Conservation (phyloP, 495 filamentous ascomycete genomes). For the Hypomontagnella submonticulosa region DNA sequence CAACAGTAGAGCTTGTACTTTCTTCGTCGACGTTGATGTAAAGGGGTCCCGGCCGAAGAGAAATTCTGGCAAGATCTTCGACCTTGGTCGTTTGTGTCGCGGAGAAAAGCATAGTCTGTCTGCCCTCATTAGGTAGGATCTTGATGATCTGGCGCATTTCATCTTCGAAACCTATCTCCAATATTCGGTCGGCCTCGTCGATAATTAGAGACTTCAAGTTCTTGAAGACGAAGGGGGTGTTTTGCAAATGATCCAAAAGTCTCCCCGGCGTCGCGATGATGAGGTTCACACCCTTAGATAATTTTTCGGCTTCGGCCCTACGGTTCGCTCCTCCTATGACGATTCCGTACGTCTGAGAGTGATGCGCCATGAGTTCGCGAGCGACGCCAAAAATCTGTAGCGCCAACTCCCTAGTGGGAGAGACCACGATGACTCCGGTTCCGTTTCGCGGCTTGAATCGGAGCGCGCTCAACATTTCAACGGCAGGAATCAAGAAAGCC, state of each 20-base stretch:
- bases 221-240: conserved; percentile 93
- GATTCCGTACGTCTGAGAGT: conserved; percentile 93
- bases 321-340: conserved; percentile 96
- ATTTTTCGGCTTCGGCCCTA: conserved; percentile 91
- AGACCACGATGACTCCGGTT: conserved; percentile 87
- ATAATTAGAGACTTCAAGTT: conserved; percentile 90
- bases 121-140: conserved; percentile 86
- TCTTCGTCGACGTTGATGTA: conserved; percentile 67
- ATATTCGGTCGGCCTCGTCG: conserved; percentile 91
- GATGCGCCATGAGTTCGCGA: conserved; percentile 81
- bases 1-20: conserved; percentile 86
- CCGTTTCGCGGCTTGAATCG: conserved; percentile 83
- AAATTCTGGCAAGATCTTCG: conserved; percentile 94
- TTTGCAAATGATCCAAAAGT: conserved; percentile 93
- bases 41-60: conserved; percentile 87
- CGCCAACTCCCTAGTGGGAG: conserved; percentile 89
- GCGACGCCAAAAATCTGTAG: conserved; percentile 97
- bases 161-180: conserved; percentile 98
- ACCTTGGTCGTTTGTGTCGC: conserved; percentile 99
- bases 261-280: conserved; percentile 93
- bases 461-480: conserved; percentile 92
- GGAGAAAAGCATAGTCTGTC: conserved; percentile 97
- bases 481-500: conserved; percentile 91
- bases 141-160: conserved; percentile 98
- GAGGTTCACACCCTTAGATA: conserved; percentile 92